Conservation (phyloP, 2,329 filamentous ascomycete genomes). For the Phyllosticta ampelicida region DNA sequence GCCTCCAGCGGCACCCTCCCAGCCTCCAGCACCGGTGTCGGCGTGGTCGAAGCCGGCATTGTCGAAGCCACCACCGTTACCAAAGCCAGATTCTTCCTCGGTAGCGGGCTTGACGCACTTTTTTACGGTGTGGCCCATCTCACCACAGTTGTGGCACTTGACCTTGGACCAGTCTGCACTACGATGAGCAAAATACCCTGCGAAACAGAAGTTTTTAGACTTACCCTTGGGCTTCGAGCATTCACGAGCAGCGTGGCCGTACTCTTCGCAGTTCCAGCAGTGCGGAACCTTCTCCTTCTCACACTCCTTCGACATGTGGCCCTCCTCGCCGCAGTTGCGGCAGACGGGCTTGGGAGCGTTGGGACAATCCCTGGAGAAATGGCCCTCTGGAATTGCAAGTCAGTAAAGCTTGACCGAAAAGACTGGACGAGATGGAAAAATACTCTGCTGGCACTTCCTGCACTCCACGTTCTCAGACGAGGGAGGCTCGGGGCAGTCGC, state of each 20-base stretch:
- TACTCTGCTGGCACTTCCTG: slow-evolving; percentile 53
- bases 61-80: neutral
- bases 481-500: slow-evolving; percentile 30
- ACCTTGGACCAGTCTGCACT: slow-evolving; percentile 33
- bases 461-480: slow-evolving; percentile 51
- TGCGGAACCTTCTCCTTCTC: slow-evolving; percentile 26
- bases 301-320: slow-evolving; percentile 28
- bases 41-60: slow-evolving; percentile 7
- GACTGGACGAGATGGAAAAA: neutral
- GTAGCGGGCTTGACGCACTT: slow-evolving; percentile 23
- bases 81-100: slow-evolving; percentile 5
- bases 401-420: neutral
- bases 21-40: neutral
- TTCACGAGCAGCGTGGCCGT: slow-evolving; percentile 48
- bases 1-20: neutral
- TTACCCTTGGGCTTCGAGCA: slow-evolving; percentile 44
- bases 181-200: neutral
- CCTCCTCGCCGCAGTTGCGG: slow-evolving; percentile 27
- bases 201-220: neutral
- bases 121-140: slow-evolving; percentile 13
- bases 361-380: slow-evolving; percentile 24
- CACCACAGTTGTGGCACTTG: slow-evolving; percentile 37
- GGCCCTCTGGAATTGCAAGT: slow-evolving; percentile 15
- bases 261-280: slow-evolving; percentile 53
- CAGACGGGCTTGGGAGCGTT: slow-evolving; percentile 21